These are phyloP conservation scores for Ophiostoma himal-ulmi DNA, from an alignment of 2,329 filamentous ascomycete species.

Conservation along the genomic window DNA sequence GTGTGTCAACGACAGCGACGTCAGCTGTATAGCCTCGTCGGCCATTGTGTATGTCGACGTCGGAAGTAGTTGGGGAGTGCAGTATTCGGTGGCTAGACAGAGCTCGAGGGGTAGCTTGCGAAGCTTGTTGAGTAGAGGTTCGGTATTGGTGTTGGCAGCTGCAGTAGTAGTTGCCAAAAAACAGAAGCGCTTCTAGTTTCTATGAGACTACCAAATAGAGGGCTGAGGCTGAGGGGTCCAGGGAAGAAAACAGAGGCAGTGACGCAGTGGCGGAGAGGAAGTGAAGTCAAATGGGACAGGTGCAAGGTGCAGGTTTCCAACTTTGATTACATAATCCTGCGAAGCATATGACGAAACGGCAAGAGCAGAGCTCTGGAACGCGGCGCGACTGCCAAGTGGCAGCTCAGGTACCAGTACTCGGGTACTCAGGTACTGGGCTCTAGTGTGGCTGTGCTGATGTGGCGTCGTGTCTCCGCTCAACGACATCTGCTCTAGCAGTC, in stretches of 20 bases:
- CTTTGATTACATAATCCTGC: neutral
- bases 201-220: neutral
- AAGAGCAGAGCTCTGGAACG: constrained; percentile 6
- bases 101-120: neutral
- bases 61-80: neutral
- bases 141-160: neutral
- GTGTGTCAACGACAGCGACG: constrained; percentile 17
- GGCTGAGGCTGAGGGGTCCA: neutral
- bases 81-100: neutral
- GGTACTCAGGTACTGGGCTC: neutral
- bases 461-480: neutral
- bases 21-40: constrained; percentile 11
- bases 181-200: neutral
- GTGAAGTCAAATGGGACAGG: neutral
- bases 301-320: neutral
- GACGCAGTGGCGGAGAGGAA: neutral
- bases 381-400: constrained; percentile 12
- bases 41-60: neutral
- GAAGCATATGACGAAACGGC: constrained; percentile 7
- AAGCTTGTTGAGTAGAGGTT: neutral
- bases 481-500: neutral
- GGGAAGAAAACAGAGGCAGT: neutral
- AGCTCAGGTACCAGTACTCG: neutral
- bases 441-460: neutral
- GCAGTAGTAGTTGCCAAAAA: neutral